Conservation (phyloP, 306 rosid species). For the Cyamopsis tetragonoloba region DNA sequence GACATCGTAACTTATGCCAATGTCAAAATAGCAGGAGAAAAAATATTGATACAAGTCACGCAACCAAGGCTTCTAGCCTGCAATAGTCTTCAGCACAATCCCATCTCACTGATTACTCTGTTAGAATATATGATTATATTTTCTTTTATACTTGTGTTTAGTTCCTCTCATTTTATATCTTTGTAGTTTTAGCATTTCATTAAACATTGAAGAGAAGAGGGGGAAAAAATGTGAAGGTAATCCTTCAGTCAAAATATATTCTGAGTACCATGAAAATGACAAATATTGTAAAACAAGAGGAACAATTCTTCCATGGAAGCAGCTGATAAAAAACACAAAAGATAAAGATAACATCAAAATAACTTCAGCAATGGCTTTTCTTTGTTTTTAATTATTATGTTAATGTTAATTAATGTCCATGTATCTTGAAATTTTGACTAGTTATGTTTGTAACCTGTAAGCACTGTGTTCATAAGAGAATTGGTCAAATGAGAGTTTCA, state of each 20-base stretch:
- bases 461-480: too few species aligned
- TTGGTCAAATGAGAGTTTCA: too few species aligned
- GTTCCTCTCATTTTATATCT: background rate
- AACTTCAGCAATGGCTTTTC: too few species aligned
- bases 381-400: too few species aligned
- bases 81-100: background rate
- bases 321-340: too few species aligned
- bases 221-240: background rate
- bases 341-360: too few species aligned
- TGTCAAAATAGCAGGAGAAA: background rate
- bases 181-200: background rate
- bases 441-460: too few species aligned
- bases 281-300: background rate
- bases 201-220: background rate
- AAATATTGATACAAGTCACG: too few species aligned
- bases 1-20: background rate
- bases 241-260: background rate
- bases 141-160: background rate
- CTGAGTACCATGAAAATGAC: background rate
- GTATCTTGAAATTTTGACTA: too few species aligned
- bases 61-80: constrained; percentile 1
- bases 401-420: too few species aligned
- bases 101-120: background rate
- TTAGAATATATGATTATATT: background rate
- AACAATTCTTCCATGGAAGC: too few species aligned